A percentile compares a stretch with the other conserved stretches of the same genome.
phyloP scores from a whole-genome alignment of 768 basidiomycete species.

The Botryobasidium botryosum region DNA sequence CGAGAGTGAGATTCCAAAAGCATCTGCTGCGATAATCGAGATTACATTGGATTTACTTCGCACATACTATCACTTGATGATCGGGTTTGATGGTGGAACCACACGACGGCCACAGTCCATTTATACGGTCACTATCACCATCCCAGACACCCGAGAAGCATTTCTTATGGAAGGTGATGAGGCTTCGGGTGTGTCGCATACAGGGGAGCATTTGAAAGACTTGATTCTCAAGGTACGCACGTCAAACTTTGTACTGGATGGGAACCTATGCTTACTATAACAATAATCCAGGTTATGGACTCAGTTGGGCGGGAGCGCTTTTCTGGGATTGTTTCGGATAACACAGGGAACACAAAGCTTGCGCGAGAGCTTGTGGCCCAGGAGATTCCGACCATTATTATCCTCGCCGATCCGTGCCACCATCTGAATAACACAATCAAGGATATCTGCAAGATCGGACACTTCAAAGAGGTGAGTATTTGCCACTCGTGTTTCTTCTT shows the following conservation, averaged over 20 bases:
- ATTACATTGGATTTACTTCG: constrained; percentile 7
- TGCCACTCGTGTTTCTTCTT: background rate
- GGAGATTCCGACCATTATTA: constrained; percentile 11
- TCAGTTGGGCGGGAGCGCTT: constrained; percentile 13
- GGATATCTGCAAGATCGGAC: constrained; percentile 11
- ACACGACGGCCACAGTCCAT: constrained; percentile 16
- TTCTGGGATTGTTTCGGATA: constrained; percentile 12
- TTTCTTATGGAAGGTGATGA: constrained; percentile 19
- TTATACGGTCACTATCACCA: constrained; percentile 22
- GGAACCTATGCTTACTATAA: too few relatives aligned
- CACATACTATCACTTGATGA: constrained; percentile 12
- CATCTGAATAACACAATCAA: constrained; percentile 10
- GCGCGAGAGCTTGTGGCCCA: constrained; percentile 6
- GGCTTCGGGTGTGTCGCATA: constrained; percentile 18
- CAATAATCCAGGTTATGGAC: constrained; percentile 13
- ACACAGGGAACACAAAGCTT: constrained; percentile 14
- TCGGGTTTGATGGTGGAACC: constrained; percentile 20
- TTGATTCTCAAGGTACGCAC: constrained; percentile 10
- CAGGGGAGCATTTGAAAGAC: constrained; percentile 16
- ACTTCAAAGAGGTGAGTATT: constrained; percentile 7
- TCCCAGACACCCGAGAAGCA: constrained; percentile 14
- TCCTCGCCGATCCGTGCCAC: constrained; percentile 14
- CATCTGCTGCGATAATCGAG: constrained; percentile 11
- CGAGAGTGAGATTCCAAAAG: constrained; percentile 12
- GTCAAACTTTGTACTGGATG: too few relatives aligned